Conservation (phyloP, 1,284 basidiomycete species). For the Inonotus hispidus region DNA sequence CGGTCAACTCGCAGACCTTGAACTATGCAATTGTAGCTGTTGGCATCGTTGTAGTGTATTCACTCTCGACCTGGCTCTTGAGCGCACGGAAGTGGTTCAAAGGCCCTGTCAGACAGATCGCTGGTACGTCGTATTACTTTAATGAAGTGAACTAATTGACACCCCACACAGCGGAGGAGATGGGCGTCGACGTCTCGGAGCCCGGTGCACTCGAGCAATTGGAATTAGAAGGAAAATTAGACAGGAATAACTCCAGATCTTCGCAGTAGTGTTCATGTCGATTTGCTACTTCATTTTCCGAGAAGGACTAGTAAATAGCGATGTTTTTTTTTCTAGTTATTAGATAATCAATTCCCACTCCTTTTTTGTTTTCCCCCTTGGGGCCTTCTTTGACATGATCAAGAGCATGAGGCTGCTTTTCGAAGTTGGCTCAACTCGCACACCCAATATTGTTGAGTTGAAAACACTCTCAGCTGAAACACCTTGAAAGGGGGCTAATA, state of each 20-base stretch:
- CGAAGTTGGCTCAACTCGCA: too few species aligned
- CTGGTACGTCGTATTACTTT: conserved; percentile 33
- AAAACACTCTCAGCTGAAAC: too few species aligned
- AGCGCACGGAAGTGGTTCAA: conserved; percentile 68
- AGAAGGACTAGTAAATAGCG: too few species aligned
- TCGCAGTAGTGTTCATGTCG: not conserved
- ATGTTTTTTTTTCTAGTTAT: too few species aligned
- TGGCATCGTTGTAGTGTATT: conserved; percentile 59
- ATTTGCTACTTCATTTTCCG: too few species aligned
- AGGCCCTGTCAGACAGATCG: conserved; percentile 61
- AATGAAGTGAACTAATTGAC: not conserved
- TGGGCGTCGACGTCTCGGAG: conserved; percentile 44
- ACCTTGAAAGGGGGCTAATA: too few species aligned
- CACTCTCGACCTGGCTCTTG: conserved; percentile 58
- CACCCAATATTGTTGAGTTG: too few species aligned
- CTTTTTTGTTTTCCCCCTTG: too few species aligned
- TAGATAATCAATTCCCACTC: too few species aligned
- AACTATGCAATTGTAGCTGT: conserved; percentile 73
- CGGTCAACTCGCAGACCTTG: conserved; percentile 62
- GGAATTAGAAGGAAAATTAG: conserved; percentile 21
- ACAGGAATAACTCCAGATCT: conserved; percentile 4
- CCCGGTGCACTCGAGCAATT: conserved; percentile 27
- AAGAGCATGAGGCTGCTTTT: too few species aligned
- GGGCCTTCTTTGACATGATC: too few species aligned
- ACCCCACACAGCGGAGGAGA: conserved; percentile 36